Conservation (phyloP, 2,329 filamentous ascomycete genomes). For the Penicillium sumatraense region DNA sequence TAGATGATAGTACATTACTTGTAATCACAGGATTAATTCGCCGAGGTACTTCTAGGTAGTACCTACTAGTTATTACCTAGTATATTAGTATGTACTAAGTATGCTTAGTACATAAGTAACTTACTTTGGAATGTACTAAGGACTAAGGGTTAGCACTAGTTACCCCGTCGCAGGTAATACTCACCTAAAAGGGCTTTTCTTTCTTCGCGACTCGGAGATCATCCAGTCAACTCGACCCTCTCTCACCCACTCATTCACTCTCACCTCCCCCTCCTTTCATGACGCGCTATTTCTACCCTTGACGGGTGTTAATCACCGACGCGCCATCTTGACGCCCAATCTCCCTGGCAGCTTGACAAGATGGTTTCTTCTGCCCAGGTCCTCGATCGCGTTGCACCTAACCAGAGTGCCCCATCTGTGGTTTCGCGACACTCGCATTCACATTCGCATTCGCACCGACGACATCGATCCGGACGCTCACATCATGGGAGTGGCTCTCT, state of each 20-base stretch:
- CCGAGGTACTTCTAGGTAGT: too few species aligned
- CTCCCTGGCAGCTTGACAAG: slow-evolving; percentile 13
- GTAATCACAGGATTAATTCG: too few species aligned
- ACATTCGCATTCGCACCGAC: slow-evolving; percentile 62
- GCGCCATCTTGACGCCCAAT: not conserved
- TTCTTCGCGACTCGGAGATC: too few species aligned
- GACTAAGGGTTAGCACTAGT: too few species aligned
- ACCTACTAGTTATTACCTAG: too few species aligned
- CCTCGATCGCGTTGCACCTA: slow-evolving; percentile 59
- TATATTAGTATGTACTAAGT: too few species aligned
- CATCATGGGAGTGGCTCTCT: slow-evolving; percentile 71
- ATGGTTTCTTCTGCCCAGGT: slow-evolving; percentile 51
- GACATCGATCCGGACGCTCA: slow-evolving; percentile 78
- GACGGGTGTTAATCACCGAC: not conserved
- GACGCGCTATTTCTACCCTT: not conserved
- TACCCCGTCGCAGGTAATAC: too few species aligned
- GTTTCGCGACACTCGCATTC: slow-evolving; percentile 64
- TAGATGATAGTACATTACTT: too few species aligned
- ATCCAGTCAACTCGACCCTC: not conserved
- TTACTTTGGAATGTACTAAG: too few species aligned
- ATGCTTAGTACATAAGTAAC: too few species aligned
- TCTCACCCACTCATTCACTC: not conserved
- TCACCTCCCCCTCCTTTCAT: not conserved
- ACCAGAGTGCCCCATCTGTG: slow-evolving; percentile 66
- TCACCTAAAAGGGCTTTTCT: too few species aligned